Evolutionary conservation across 306 rosid species (phyloP).

Genomic region (Sesbania bispinosa): DNA sequence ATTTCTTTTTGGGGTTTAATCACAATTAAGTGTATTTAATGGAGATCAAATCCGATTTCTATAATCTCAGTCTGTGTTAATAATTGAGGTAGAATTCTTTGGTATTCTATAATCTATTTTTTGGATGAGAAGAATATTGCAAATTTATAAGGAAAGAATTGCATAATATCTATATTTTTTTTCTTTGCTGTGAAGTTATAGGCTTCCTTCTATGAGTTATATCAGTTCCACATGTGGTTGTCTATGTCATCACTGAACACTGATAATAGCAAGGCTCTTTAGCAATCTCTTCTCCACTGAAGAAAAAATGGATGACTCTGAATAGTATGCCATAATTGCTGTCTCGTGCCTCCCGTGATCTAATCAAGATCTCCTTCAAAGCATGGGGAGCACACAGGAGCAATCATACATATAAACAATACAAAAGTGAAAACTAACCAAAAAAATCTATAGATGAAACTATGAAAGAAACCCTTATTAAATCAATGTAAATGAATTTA

Average conservation of each 20-base stretch:
- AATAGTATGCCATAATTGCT: slow-evolving; percentile 46
- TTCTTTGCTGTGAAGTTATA: background rate
- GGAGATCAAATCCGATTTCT: too few species aligned
- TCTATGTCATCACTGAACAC: slow-evolving; percentile 1
- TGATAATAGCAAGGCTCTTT: slow-evolving; percentile 6
- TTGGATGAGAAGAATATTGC: background rate
- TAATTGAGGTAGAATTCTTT: too few species aligned
- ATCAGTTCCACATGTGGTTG: slow-evolving; percentile 21
- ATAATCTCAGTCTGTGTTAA: too few species aligned
- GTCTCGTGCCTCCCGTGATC: slow-evolving; percentile 61
- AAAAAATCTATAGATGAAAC: slow-evolving; percentile 7
- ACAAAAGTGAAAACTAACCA: background rate
- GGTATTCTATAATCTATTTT: too few species aligned
- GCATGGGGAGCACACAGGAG: slow-evolving; percentile 34
- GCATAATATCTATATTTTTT: background rate
- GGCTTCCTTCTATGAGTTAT: background rate
- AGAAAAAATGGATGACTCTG: background rate
- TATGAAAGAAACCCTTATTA: background rate
- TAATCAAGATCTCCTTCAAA: slow-evolving; percentile 24
- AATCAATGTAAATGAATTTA: slow-evolving; percentile 1
- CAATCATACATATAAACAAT: slow-evolving; percentile 26
- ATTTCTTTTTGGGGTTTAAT: too few species aligned
- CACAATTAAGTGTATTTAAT: too few species aligned
- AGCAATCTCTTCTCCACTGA: background rate
- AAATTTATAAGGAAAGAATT: background rate